These are phyloP conservation scores for Mortierella alpina DNA, from an alignment of 192 early-diverging fungal species.

Conservation along the genomic window DNA sequence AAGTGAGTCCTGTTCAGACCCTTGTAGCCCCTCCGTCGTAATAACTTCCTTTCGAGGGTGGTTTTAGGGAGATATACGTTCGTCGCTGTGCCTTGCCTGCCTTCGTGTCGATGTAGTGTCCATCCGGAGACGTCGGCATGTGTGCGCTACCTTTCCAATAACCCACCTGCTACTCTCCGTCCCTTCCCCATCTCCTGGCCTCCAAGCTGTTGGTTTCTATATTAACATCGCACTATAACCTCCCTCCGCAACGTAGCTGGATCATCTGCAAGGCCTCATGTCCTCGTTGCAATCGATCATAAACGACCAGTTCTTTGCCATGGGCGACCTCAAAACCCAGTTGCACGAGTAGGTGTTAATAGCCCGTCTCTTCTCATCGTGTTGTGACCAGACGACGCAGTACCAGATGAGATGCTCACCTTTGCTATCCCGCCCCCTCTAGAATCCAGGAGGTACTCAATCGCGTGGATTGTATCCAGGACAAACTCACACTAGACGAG, in stretches of 20 bases:
- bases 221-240: too few species aligned
- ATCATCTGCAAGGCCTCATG: slow-evolving; percentile 48
- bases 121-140: too few species aligned
- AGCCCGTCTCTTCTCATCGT: background rate
- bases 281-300: slow-evolving; percentile 50
- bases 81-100: background rate
- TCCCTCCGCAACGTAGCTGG: slow-evolving; percentile 27
- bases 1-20: slow-evolving; percentile 15
- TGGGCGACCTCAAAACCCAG: slow-evolving; percentile 51
- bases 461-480: slow-evolving; percentile 45
- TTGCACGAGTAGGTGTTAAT: slow-evolving; percentile 50
- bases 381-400: background rate
- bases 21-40: background rate
- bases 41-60: background rate
- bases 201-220: background rate
- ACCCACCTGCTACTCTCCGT: background rate
- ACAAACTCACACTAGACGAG: slow-evolving; percentile 49
- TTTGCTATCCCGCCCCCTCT: background rate
- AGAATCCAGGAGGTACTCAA: slow-evolving; percentile 52
- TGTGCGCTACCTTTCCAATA: background rate
- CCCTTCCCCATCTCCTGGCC: background rate
- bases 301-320: slow-evolving; percentile 52
- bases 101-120: background rate
- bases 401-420: too few species aligned
- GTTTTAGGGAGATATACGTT: background rate